Evolutionary conservation across 305 asterid species (phyloP).

Genomic region (Rubia tinctorum): DNA sequence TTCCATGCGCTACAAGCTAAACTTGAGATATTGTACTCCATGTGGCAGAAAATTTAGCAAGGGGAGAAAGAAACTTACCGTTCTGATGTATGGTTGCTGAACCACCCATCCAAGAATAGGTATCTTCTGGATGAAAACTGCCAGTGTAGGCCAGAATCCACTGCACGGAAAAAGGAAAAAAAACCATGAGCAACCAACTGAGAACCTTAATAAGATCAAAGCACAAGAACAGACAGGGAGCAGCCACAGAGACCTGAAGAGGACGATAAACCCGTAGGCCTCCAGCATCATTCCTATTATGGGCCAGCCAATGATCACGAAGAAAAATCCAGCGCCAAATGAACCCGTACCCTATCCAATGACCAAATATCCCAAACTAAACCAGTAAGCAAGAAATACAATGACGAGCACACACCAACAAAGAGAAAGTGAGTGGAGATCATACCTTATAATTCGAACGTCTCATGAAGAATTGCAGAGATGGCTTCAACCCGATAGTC

Average conservation of each 20-base stretch:
- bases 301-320: conserved; percentile 67
- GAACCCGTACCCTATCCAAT: conserved; percentile 47
- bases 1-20: background rate
- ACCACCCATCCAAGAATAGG: conserved; percentile 55
- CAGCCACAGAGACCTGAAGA: conserved; percentile 45
- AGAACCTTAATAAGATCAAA: background rate
- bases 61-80: conserved; percentile 35
- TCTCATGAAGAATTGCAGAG: conserved; percentile 52
- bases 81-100: conserved; percentile 41
- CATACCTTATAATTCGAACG: conserved; percentile 55
- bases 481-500: conserved; percentile 70
- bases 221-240: background rate
- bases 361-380: conserved; percentile 8
- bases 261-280: conserved; percentile 58
- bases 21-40: background rate
- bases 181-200: conserved; percentile 25
- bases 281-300: conserved; percentile 59
- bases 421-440: background rate
- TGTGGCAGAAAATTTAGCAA: conserved; percentile 6
- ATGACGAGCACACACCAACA: conserved; percentile 4
- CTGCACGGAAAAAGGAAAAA: conserved; percentile 28
- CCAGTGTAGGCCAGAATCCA: conserved; percentile 58
- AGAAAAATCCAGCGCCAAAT: conserved; percentile 55
- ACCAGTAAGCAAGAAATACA: conserved; percentile 2
- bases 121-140: conserved; percentile 48